Base-by-base conservation (phyloP, 1,139 yeast genomes). In the Suhomyces ambrosiae region DNA sequence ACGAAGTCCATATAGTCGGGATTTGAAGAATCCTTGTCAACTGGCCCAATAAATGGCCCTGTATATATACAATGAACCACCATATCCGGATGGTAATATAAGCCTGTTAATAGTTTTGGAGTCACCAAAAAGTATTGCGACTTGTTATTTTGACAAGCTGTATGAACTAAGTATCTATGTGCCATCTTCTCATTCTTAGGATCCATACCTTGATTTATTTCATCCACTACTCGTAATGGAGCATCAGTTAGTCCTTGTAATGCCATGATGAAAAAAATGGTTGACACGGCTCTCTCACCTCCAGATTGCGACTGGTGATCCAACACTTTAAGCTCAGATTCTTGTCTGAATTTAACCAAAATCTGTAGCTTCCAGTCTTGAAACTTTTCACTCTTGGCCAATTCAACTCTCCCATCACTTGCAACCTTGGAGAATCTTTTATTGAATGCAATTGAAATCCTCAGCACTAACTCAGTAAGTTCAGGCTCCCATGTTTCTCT, bases 201-300 rank as follows among this genome's bases (percentile, higher is more conserved):
- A 63, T 94, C 99, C 97, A 94, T 90, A 47, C 98, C 99, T 65
- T 94, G 99, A 60, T 94, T 94, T 47, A 94, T 94, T 66, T 94
- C 99, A 61, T 94, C 99, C 5, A 94, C 97, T 3, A 92, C 92
- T 53, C 97, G 71, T 56, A 94, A 88, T 7, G 98, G 98, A 0
- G 97, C 89, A 27, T 76, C 76, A 0, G 97, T 83, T 41, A 87
- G 71, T n/a, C 90, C 92, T 63, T 94, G 99, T 44, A 94, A 65
- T 1, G 97, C 84, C 75, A 94, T 86, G 52, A 94, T 76, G 56
- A 86, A 94, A 42, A 89, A 79, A 7, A 92, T 90, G 0, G 98
- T 94, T 0, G 97, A 83, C 0, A 92, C 96, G 0, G 98, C 95
- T 52, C 96, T 77, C 59, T 94, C 99, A 35, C 99, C 99, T 38